Conservation (phyloP, 257 asterid genomes). For the Nicotiana undulata region DNA sequence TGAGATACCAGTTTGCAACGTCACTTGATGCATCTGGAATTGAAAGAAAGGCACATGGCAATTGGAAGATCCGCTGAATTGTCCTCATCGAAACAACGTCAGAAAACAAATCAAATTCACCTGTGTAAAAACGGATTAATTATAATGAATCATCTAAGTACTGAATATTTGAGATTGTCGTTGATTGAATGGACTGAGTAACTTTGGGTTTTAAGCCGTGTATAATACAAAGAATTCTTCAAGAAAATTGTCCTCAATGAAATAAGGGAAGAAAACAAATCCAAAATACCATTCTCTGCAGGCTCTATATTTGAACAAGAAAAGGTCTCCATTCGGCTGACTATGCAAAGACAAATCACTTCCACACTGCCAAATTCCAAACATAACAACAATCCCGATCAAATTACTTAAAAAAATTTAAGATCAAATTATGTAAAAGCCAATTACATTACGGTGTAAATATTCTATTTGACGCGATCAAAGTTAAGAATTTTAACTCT, state of each 20-base stretch:
- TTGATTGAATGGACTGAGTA: background rate
- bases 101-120: no score
- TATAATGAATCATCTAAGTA: background rate
- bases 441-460: no score
- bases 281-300: slow-evolving; percentile 2
- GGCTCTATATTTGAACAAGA: background rate
- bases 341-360: background rate
- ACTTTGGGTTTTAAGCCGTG: background rate
- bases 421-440: no score
- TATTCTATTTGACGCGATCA: no score
- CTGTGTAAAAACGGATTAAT: no score
- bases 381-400: no score
- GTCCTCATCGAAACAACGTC: no score
- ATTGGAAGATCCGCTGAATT: background rate
- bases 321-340: background rate
- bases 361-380: background rate
- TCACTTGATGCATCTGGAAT: background rate
- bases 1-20: background rate
- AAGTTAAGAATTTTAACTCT: no score
- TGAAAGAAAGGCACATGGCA: background rate
- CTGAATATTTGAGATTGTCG: background rate
- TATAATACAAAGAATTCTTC: background rate
- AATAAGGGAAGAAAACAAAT: background rate
- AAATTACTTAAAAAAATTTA: no score
- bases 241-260: background rate